Evolutionary conservation across 148 eudicot species (phyloP), one percentile per base, ranked within the genome.

Genomic region (Spergularia marina): DNA sequence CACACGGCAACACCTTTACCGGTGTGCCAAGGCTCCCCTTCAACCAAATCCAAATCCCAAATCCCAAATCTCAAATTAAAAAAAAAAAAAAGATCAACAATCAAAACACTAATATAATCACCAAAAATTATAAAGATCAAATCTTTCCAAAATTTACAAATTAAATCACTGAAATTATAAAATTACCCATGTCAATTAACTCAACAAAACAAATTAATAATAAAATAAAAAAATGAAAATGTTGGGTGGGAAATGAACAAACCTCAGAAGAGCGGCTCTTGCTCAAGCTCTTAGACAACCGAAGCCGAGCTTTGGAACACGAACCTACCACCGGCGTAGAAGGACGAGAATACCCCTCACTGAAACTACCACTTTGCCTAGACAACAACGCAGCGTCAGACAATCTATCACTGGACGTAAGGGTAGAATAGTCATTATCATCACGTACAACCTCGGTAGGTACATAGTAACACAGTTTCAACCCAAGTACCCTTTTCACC

Each of bases 401-500:
- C 34, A 81, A 70, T 4, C 74, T 73, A 30, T 76, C 84, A 25
- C 70, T 69, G n/a, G 82, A 61, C 16, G 82, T 53, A 44, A 74
- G 78, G 36, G 71, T 51, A 68, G 74, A 71, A 69, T 76, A 73
- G 44, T 81, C 83, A 51, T 80, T 61, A 6, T 16, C 70, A 10
- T 83, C 77, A 17, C 53, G 18, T 1, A 79, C 74, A 36, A 52
- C 14, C 0, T 85, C 80, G 40, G 77, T 72, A 0, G 95, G 89
- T 13, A 87, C 85, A 65, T 84, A 83, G 41, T 86, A 85, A 78
- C 95, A 90, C 58, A 83, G 65, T 53, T 85, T 86, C 57, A 87
- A 77, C n/a, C 89, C 88, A 12, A 92, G 72, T 30, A 90, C 93
- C 51, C 81, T 76, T 81, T 90, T 90, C 14, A 80, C 90, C 62